These are phyloP conservation scores for Biscogniauxia sp. DNA, from an alignment of 2,329 filamentous ascomycete genomes.

Conservation along the genomic window DNA sequence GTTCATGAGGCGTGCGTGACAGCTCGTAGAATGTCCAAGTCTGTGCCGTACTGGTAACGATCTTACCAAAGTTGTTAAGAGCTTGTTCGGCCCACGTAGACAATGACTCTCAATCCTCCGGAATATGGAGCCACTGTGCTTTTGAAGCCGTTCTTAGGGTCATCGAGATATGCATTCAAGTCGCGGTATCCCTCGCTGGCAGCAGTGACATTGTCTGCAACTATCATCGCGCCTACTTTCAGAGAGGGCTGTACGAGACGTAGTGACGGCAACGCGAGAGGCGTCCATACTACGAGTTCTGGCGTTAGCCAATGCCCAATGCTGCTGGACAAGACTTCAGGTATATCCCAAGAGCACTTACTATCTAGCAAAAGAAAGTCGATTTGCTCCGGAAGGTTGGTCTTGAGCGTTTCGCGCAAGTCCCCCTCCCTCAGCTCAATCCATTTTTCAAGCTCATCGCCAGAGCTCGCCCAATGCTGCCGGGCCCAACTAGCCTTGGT, in stretches of 20 bases:
- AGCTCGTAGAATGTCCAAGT: no score
- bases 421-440: slow-evolving; percentile 60
- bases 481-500: slow-evolving; percentile 50
- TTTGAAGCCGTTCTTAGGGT: slow-evolving; percentile 47
- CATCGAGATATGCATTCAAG: slow-evolving; percentile 43
- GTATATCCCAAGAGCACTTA: slow-evolving; percentile 37
- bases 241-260: slow-evolving; percentile 44
- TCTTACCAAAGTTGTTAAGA: neutral
- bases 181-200: slow-evolving; percentile 44
- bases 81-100: slow-evolving; percentile 8
- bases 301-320: neutral
- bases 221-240: slow-evolving; percentile 44
- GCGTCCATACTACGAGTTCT: slow-evolving; percentile 49
- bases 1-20: no score
- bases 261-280: slow-evolving; percentile 51
- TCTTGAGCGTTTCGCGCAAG: slow-evolving; percentile 53
- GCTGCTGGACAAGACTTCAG: neutral
- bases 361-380: slow-evolving; percentile 61
- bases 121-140: slow-evolving; percentile 47
- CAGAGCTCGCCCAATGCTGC: slow-evolving; percentile 52
- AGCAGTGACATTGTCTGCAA: slow-evolving; percentile 48
- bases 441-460: slow-evolving; percentile 43
- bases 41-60: no score
- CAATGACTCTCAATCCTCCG: slow-evolving; percentile 39
- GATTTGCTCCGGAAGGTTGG: slow-evolving; percentile 45